Base-by-base conservation (phyloP, 371 early-diverging fungal species). In the Lichtheimia hyalospora region DNA sequence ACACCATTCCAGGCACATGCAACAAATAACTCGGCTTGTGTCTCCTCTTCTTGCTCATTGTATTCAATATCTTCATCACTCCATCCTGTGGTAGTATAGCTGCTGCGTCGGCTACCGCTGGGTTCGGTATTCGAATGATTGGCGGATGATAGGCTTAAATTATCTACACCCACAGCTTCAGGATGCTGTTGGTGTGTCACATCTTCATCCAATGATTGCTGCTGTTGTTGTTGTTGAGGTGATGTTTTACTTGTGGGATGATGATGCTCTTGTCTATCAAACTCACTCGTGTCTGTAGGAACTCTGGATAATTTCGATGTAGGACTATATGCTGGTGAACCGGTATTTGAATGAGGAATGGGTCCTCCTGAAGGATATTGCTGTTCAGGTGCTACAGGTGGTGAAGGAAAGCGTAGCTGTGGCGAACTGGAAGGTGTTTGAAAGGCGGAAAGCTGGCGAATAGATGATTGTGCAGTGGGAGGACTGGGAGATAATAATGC, bases 1-100 rank as follows among this genome's bases (percentile, higher is more conserved):
- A 85, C 79, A 5, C 91, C 91, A 27, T 89, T 87, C 91, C 91
- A 91, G 3, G 92, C 88, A 60, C 91, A 88, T 1, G 88, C 88
- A 2, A 91, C 91, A 76, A 91, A 83, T n/a, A 88, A 74, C 52
- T 91, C 91, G 23, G 83, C 74, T 5, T 74, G 74, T 13, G 72
- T 68, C 16, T 41, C 46, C 5, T 42, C 54, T 4, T 72, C 72
- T 42, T 66, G 59, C 7, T 21, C 57, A 21, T 72, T 70, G 13
- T 60, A 63, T 8, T 49, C 60, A 43, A 69, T 71, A 54, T 52
- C 58, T n/a, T 52, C 61, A 28, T 66, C 66, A 40, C 63, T 66
- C 53, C 56, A 61, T 42, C 54, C 66, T 12, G 46, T 7, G 1
- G 18, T 46, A 16, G 46, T 21, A 34, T 34, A 34, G 10, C 46